Percentiles rank a stretch among this genome's conserved stretches.
phyloP scores from a whole-genome alignment of 2,329 filamentous ascomycete genomes.

The Chaetomium sp. region DNA sequence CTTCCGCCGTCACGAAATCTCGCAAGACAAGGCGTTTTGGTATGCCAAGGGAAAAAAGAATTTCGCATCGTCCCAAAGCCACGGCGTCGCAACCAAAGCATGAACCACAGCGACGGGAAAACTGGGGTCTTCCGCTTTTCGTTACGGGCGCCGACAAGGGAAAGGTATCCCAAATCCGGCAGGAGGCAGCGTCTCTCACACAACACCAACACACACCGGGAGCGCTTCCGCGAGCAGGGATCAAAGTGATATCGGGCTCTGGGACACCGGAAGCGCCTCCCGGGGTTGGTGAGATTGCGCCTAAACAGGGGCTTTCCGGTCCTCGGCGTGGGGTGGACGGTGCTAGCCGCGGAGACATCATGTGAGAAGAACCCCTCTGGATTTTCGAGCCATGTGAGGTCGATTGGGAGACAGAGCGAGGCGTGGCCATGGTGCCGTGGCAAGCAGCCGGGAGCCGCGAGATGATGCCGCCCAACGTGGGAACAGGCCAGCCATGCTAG shows the following conservation, averaged over 20 bases:
- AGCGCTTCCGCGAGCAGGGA: slow-evolving; percentile 31
- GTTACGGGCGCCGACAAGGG: slow-evolving; percentile 13
- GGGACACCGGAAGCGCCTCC: slow-evolving; percentile 23
- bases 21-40: background rate
- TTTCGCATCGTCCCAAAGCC: slow-evolving; percentile 25
- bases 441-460: slow-evolving; percentile 2
- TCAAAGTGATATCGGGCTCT: slow-evolving; percentile 18
- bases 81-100: slow-evolving; percentile 24
- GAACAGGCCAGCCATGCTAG: slow-evolving; percentile 7
- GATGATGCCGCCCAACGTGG: slow-evolving; percentile 3
- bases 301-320: slow-evolving; percentile 10
- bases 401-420: background rate
- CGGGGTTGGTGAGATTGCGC: slow-evolving; percentile 24
- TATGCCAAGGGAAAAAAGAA: slow-evolving; percentile 10
- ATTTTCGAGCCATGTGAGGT: background rate
- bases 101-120: slow-evolving; percentile 22
- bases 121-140: slow-evolving; percentile 7
- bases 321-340: slow-evolving; percentile 26
- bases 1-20: background rate
- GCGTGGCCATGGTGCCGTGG: slow-evolving; percentile 5
- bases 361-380: slow-evolving; percentile 1
- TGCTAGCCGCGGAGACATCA: slow-evolving; percentile 9
- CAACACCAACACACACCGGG: slow-evolving; percentile 26
- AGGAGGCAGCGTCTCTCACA: slow-evolving; percentile 24
- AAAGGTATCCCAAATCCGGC: slow-evolving; percentile 23